Percentiles rank a stretch among this genome's conserved stretches.
phyloP scores from a whole-genome alignment of 2,329 filamentous ascomycete genomes.

The Pyricularia sp. region DNA sequence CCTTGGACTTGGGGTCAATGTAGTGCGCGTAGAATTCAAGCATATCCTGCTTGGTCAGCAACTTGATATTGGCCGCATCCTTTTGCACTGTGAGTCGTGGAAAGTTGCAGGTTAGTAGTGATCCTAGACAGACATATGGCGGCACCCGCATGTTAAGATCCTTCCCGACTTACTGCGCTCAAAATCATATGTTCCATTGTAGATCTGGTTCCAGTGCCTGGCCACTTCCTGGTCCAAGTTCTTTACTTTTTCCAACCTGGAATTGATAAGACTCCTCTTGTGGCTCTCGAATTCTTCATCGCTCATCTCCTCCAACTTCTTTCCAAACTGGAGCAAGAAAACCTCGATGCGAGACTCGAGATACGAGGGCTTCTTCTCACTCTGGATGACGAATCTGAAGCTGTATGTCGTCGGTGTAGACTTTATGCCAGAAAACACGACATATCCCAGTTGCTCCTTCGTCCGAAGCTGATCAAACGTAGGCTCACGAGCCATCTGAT shows the following conservation, averaged over 20 bases:
- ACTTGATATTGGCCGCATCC: conserved; percentile 63
- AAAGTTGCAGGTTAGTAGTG: not conserved
- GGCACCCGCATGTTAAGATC: not conserved
- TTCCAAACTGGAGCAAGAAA: conserved; percentile 59
- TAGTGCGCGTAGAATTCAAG: conserved; percentile 63
- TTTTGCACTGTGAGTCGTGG: conserved; percentile 45
- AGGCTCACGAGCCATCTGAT: conserved; percentile 85
- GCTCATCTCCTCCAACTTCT: conserved; percentile 60
- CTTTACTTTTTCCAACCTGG: conserved; percentile 80
- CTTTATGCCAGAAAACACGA: conserved; percentile 74
- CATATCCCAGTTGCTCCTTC: conserved; percentile 94
- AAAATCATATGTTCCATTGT: conserved; percentile 81
- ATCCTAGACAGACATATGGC: not conserved
- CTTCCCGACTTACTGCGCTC: conserved; percentile 50
- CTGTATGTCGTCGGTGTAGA: conserved; percentile 66
- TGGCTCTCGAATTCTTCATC: conserved; percentile 79
- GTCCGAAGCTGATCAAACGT: conserved; percentile 90
- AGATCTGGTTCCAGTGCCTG: conserved; percentile 75
- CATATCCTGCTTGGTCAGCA: conserved; percentile 67
- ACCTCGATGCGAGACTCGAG: conserved; percentile 77
- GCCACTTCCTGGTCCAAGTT: conserved; percentile 76
- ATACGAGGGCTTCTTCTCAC: conserved; percentile 72
- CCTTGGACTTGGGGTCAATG: conserved; percentile 60
- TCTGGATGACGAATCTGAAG: conserved; percentile 86
- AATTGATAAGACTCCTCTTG: conserved; percentile 79